Base-by-base conservation (phyloP, 2,329 filamentous ascomycete genomes). In the Eutypa lata region DNA sequence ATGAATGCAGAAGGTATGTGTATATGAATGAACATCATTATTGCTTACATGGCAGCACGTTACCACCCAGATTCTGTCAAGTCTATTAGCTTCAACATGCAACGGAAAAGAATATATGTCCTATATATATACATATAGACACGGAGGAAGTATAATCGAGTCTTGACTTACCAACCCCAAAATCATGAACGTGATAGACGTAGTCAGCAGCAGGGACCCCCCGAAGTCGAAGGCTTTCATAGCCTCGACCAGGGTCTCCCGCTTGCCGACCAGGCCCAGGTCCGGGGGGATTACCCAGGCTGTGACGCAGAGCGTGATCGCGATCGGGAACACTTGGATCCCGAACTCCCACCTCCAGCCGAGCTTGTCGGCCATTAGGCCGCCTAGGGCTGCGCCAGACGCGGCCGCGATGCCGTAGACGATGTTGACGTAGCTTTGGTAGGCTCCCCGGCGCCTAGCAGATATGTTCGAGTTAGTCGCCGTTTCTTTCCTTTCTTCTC, bases 281-380 rank as follows among this genome's bases (percentile, higher is more conserved):
- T 80, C 74, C 7, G 62, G 60, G 1, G 84, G 83, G 21, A 85
- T 75, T 7, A 74, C 73, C 7, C 78, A 51, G 47, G 65, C 64
- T 2, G 78, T 73, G n/a, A 81, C 64, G 8, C 66, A 57, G 44
- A 81, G 67, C 55, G 75, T 78, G 2, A 80, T 47, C 0, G 78
- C 24, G 28, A 86, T 62, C 0, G 75, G 71, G 2, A 81, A 77
- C 3, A 86, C 72, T 67, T 87, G 84, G 7, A 86, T 68, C 50
- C 81, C 82, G 64, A 87, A 90, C 52, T 87, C 86, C 84, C 85
- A 88, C 42, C 88, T 75, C 88, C 88, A 91, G 28, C 88, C 88
- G 2, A 91, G 68, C 33, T 73, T 76, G 62, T 91, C 87, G 22
- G 86, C 86, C 63, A 91, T 81, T 49, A 84, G 76, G 1, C 88